phyloP scores from a whole-genome alignment of 2,329 filamentous ascomycete genomes.

The Tolypocladium ovalisporum region DNA sequence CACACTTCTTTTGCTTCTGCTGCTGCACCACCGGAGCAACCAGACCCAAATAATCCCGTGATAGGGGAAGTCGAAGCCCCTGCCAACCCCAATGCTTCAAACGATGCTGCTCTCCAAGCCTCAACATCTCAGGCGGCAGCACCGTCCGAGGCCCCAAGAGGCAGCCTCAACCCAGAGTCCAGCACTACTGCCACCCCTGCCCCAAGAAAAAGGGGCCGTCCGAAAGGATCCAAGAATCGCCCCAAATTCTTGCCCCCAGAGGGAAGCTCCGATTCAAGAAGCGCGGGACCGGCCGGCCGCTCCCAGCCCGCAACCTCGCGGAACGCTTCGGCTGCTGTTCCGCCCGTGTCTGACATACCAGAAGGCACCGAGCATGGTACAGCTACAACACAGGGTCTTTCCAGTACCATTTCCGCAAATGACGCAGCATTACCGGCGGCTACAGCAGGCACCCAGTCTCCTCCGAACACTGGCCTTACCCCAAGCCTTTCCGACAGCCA shows the following conservation, averaged over 20 bases:
- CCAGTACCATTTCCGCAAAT: neutral
- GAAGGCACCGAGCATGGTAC: neutral
- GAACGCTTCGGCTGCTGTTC: neutral
- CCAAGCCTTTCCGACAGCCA: neutral
- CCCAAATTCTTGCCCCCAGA: constrained; percentile 13
- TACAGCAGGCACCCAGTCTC: neutral
- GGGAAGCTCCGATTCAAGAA: neutral
- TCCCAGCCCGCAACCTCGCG: neutral
- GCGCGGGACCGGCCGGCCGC: neutral
- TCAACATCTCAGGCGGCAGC: neutral
- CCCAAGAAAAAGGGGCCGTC: constrained; percentile 24
- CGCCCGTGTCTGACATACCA: neutral
- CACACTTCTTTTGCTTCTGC: constrained; percentile 1
- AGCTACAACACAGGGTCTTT: neutral
- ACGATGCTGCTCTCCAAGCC: neutral
- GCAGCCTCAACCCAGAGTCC: constrained; percentile 4
- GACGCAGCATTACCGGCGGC: neutral
- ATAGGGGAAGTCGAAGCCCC: neutral
- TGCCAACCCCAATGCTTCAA: neutral
- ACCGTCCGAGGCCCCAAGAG: neutral
- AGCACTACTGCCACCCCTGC: constrained; percentile 10
- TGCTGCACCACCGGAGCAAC: neutral
- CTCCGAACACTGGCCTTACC: neutral
- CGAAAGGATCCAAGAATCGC: constrained; percentile 36
- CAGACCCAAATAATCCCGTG: neutral